These are phyloP conservation scores for Carpinus viminea DNA, from an alignment of 306 rosid species.

Conservation along the genomic window DNA sequence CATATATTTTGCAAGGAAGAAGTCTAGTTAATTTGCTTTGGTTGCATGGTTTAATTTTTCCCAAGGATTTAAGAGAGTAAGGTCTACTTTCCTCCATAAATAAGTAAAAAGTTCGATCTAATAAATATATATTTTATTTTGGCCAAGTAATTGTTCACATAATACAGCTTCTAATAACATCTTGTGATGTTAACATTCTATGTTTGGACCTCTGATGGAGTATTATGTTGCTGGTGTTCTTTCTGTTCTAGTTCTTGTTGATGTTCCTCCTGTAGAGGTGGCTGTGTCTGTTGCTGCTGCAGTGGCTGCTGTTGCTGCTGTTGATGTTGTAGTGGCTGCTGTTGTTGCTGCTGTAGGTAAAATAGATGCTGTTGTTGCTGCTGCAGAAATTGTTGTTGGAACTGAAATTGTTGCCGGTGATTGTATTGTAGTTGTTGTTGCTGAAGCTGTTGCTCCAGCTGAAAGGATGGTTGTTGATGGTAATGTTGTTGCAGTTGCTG, in stretches of 20 bases:
- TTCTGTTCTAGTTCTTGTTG: conserved; percentile 34
- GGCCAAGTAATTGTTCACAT: background rate
- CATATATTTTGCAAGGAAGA: too few relatives aligned
- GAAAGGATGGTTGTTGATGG: conserved; percentile 37
- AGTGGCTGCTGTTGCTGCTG: too few relatives aligned
- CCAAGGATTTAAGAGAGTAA: too few relatives aligned
- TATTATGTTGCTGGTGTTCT: conserved; percentile 30
- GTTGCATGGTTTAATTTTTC: too few relatives aligned
- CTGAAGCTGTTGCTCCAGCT: conserved; percentile 40
- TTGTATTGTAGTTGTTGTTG: conserved; percentile 38
- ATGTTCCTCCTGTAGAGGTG: conserved; percentile 42
- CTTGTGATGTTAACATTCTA: conserved; percentile 28
- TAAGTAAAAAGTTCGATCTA: background rate
- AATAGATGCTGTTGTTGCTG: conserved; percentile 27
- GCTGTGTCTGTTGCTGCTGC: too few relatives aligned
- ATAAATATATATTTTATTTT: too few relatives aligned
- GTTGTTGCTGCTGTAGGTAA: too few relatives aligned
- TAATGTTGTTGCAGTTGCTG: conserved; percentile 42
- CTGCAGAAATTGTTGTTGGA: conserved; percentile 36
- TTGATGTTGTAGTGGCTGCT: too few relatives aligned
- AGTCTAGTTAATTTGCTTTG: too few relatives aligned
- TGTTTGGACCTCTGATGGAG: conserved; percentile 20
- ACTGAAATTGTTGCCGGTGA: conserved; percentile 37
- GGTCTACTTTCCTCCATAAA: background rate
- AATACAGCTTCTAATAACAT: background rate